phyloP scores from a whole-genome alignment of 352 stramenopile species.

The Hyaloperonospora brassicae region DNA sequence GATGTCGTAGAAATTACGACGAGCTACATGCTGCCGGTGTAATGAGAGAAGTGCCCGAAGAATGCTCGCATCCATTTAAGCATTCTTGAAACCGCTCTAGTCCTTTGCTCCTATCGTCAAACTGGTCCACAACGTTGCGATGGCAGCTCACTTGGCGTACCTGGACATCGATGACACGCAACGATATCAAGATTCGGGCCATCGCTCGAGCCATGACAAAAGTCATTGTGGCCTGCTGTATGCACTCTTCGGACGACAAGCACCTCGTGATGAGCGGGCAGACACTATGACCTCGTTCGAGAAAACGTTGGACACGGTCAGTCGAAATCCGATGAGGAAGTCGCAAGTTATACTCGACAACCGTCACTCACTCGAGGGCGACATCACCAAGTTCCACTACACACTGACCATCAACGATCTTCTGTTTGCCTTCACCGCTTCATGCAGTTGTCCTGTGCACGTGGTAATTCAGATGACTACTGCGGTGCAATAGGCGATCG shows the following conservation, averaged over 20 bases:
- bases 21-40: no score
- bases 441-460: conserved; percentile 5
- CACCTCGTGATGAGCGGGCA: conserved; percentile 28
- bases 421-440: conserved; percentile 71
- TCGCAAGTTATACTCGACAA: conserved; percentile 79
- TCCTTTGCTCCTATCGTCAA: background rate
- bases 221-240: conserved; percentile 2
- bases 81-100: background rate
- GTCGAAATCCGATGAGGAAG: conserved; percentile 79
- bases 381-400: conserved; percentile 86
- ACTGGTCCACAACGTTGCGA: no score
- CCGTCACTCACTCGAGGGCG: conserved; percentile 78
- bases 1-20: no score
- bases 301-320: conserved; percentile 79
- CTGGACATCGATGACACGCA: conserved; percentile 61
- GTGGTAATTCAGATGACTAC: conserved; percentile 37
- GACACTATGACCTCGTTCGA: conserved; percentile 61
- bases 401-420: conserved; percentile 86
- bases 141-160: no score
- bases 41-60: no score
- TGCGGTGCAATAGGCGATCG: conserved; percentile 64
- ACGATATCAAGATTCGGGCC: conserved; percentile 33
- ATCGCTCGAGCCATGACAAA: background rate
- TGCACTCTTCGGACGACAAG: conserved; percentile 4
- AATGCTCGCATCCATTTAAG: no score